Evolutionary conservation across 106 monocot genomes (phyloP).

Genomic region (Dendrobium officinale): DNA sequence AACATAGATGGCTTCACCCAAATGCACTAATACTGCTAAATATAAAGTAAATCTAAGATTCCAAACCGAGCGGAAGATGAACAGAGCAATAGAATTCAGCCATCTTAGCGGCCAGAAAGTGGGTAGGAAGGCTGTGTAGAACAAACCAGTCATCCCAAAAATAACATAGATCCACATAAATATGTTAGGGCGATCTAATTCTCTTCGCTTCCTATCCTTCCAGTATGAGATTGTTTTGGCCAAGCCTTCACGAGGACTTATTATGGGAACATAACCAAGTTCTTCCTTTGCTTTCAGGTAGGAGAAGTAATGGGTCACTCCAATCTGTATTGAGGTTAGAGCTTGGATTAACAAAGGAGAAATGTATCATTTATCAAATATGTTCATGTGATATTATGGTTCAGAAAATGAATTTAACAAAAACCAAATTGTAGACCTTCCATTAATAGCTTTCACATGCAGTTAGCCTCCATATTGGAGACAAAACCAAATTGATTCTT

Average conservation of each 20-base stretch:
- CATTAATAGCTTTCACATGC: no score
- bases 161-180: conserved; percentile 36
- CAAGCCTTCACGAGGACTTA: conserved; percentile 62
- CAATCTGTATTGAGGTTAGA: conserved; percentile 46
- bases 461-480: no score
- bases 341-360: no score
- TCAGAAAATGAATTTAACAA: no score
- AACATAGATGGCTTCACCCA: conserved; percentile 73
- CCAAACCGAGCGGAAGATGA: conserved; percentile 55
- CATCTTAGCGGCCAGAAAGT: conserved; percentile 46
- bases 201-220: conserved; percentile 63
- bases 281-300: conserved; percentile 74
- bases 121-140: conserved; percentile 65
- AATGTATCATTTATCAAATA: no score
- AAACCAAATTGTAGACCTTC: no score
- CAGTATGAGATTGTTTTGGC: conserved; percentile 73
- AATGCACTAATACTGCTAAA: conserved; percentile 31
- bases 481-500: no score
- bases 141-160: conserved; percentile 47
- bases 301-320: conserved; percentile 95
- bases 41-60: conserved; percentile 39
- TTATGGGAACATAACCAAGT: conserved; percentile 85
- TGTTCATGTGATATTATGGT: no score
- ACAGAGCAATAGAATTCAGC: conserved; percentile 20
- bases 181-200: conserved; percentile 72